Evolutionary conservation across 371 early-diverging fungal species (phyloP), one percentile per base, ranked within the genome.

Genomic region (Entomophthora muscae): DNA sequence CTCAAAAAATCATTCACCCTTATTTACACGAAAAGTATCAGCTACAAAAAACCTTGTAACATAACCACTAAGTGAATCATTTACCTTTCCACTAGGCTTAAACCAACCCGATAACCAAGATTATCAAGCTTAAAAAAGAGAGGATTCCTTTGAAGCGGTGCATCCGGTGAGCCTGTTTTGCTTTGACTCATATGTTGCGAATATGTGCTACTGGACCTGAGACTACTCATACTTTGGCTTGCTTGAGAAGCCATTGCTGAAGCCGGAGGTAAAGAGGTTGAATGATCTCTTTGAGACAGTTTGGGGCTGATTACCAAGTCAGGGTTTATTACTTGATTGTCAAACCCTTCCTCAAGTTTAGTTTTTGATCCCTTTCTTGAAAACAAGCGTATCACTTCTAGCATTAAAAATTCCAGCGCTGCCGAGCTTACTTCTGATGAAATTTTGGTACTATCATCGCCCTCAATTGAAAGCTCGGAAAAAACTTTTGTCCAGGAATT

Each of bases 101-200:
- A 78, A 17, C 95, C 96, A 23, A 94, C 91, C 17, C 89, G 82
- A 71, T 85, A 93, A 1, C 96, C 96, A 22, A 93, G 75, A 66
- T 75, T 77, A 64, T 95, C 94, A 53, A 94, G 77, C 72, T 91
- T 93, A 42, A 17, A 42, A 42, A 42, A 42, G 5, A 42, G 42
- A 5, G 42, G 42, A 42, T 42, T n/a, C 42, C 17, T 42, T 42
- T 42, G 42, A 42, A 42, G 42, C 10, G 42, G 17, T 10, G 42
- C 17, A 10, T 42, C 42, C 17, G 42, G 17, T 42, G 17, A 42
- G 42, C 17, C 17, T 42, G 42, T 10, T 42, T 42, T 42, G 17
- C 42, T 42, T 42, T 42, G 42, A 17, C 17, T 42, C 5, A 17
- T 42, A 42, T 42, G 42, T 42, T 42, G 42, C 5, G 42, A 42